Conservation (phyloP, 1,139 yeast genomes). For the Candida glucosophila region DNA sequence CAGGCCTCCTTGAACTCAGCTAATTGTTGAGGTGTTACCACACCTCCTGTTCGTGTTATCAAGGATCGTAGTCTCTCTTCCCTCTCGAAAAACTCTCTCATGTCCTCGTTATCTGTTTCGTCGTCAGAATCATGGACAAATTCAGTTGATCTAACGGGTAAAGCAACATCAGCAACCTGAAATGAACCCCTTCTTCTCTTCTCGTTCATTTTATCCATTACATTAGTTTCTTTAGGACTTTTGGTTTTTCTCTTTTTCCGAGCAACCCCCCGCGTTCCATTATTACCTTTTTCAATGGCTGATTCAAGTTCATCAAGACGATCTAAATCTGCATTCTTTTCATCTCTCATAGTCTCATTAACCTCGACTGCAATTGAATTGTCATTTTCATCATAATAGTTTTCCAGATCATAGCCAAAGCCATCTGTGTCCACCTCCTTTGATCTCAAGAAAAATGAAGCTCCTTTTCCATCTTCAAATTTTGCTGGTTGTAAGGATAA, state of each 20-base stretch:
- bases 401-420: conserved; percentile 1
- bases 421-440: conserved; percentile 15
- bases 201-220: neutral
- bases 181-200: conserved; percentile 13
- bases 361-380: conserved; percentile 24
- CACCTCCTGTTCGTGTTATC: conserved; percentile 31
- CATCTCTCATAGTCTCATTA: conserved; percentile 11
- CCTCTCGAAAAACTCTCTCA: conserved; percentile 44
- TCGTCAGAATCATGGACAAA: conserved; percentile 60
- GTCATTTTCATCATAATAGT: conserved; percentile 13
- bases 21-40: conserved; percentile 28
- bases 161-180: conserved; percentile 8
- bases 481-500: conserved; percentile 18
- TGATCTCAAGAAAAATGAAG: conserved; percentile 23
- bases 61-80: conserved; percentile 47
- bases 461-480: conserved; percentile 37
- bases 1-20: conserved; percentile 31
- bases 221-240: neutral
- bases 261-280: conserved; percentile 13
- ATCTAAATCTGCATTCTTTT: conserved; percentile 18
- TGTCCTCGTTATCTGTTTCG: conserved; percentile 54
- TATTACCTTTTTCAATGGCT: conserved; percentile 2
- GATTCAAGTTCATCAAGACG: conserved; percentile 24
- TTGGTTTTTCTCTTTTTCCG: conserved; percentile 2
- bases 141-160: conserved; percentile 36